phyloP scores from a whole-genome alignment of 148 eudicot species.

The Vaccinium darrowii region DNA sequence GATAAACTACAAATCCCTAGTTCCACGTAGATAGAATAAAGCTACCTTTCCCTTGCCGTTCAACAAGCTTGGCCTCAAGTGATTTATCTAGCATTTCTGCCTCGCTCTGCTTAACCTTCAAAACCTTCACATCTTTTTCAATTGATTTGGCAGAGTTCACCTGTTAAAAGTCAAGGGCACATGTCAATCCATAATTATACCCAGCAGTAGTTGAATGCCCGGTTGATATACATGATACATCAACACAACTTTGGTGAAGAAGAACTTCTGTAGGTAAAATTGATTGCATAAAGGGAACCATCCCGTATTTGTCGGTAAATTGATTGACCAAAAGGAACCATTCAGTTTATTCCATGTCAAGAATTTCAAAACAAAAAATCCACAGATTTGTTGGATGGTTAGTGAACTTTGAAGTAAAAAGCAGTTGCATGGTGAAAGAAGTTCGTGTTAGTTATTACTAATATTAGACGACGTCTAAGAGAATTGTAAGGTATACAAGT shows the following conservation, averaged over 20 bases:
- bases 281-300: not conserved
- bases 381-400: not conserved
- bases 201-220: not conserved
- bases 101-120: conserved; percentile 69
- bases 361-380: not conserved
- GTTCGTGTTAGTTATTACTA: not conserved
- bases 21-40: conserved; percentile 12
- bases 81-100: conserved; percentile 65
- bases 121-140: conserved; percentile 77
- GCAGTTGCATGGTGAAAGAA: not conserved
- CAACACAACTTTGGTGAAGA: conserved; percentile 6
- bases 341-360: not conserved
- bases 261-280: not conserved
- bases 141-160: conserved; percentile 64
- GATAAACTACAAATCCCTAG: not conserved
- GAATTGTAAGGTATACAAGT: not conserved
- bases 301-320: not conserved
- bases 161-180: conserved; percentile 35
- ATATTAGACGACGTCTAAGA: not conserved
- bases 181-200: not conserved
- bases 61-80: conserved; percentile 73
- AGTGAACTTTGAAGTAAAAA: not conserved
- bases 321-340: not conserved
- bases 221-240: not conserved
- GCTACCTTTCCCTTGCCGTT: conserved; percentile 74